Evolutionary conservation across 2,329 filamentous ascomycete species (phyloP).

Genomic region (Penicillium decumbens): DNA sequence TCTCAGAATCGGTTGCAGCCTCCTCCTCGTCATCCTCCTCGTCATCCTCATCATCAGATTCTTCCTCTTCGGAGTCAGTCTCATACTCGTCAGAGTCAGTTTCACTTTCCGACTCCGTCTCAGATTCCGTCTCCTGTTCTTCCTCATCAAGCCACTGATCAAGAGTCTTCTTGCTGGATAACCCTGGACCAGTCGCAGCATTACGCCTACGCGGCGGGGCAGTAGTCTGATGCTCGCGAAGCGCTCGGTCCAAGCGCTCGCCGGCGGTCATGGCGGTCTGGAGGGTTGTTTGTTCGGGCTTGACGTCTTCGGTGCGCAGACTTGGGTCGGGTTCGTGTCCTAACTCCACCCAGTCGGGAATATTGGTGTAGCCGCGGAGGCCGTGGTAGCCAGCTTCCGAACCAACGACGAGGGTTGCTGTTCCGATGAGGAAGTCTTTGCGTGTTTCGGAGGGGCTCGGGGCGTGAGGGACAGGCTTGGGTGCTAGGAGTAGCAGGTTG

Average conservation of each 20-base stretch:
- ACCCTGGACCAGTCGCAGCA: conserved; percentile 20
- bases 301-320: conserved; percentile 60
- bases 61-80: conserved; percentile 43
- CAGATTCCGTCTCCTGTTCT: conserved; percentile 52
- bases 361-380: conserved; percentile 68
- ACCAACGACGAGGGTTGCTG: conserved; percentile 77
- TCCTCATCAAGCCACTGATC: conserved; percentile 90
- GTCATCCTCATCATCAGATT: conserved; percentile 43
- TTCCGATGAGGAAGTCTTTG: conserved; percentile 73
- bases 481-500: conserved; percentile 81
- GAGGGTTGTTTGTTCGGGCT: conserved; percentile 30
- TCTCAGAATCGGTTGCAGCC: conserved; percentile 33
- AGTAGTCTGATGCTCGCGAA: conserved; percentile 39
- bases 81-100: conserved; percentile 46
- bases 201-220: conserved; percentile 9
- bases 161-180: conserved; percentile 67
- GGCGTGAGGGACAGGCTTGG: conserved; percentile 87
- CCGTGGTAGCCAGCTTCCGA: conserved; percentile 69
- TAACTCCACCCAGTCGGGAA: conserved; percentile 79
- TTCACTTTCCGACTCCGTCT: conserved; percentile 48
- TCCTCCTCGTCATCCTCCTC: conserved; percentile 46
- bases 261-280: conserved; percentile 37
- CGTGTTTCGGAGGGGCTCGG: conserved; percentile 83
- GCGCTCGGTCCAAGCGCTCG: conserved; percentile 41
- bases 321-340: conserved; percentile 74